phyloP scores from a whole-genome alignment of 805 yeast genomes.

The Metschnikowia gruessii region DNA sequence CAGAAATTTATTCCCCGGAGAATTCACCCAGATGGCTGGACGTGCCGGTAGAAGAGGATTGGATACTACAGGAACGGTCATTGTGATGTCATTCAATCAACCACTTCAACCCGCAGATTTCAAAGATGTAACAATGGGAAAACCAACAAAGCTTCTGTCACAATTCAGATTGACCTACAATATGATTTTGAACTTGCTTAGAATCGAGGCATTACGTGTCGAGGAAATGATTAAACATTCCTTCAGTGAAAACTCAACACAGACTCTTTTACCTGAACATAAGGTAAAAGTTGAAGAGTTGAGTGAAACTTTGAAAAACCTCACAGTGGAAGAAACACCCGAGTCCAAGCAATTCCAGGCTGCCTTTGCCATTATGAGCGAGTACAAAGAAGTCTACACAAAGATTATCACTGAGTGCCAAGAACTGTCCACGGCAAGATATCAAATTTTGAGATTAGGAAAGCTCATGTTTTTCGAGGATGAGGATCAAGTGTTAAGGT shows the following conservation, averaged over 20 bases:
- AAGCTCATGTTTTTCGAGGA: conserved; percentile 59
- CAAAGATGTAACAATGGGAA: conserved; percentile 81
- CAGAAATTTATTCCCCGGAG: conserved; percentile 88
- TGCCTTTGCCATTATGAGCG: conserved; percentile 43
- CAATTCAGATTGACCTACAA: conserved; percentile 94
- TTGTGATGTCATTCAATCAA: conserved; percentile 77
- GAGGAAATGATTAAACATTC: conserved; percentile 98
- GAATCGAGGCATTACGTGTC: conserved; percentile 93
- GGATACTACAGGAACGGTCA: conserved; percentile 91
- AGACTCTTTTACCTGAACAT: conserved; percentile 82
- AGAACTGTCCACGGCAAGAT: conserved; percentile 46
- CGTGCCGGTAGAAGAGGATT: conserved; percentile 98
- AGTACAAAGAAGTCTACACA: conserved; percentile 44
- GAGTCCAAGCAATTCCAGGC: conserved; percentile 43
- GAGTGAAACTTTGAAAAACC: conserved; percentile 42
- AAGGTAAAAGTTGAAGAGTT: conserved; percentile 59
- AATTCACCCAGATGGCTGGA: conserved; percentile 98
- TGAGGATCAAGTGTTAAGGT: conserved; percentile 34
- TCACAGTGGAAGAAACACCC: conserved; percentile 36
- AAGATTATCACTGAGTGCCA: conserved; percentile 48
- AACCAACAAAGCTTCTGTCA: conserved; percentile 84
- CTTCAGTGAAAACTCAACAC: conserved; percentile 87
- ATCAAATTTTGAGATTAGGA: conserved; percentile 48
- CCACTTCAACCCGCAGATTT: conserved; percentile 58
- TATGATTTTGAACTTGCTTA: conserved; percentile 85